phyloP scores from a whole-genome alignment of 2,329 filamentous ascomycete species.

The Mycosphaerella sp. region DNA sequence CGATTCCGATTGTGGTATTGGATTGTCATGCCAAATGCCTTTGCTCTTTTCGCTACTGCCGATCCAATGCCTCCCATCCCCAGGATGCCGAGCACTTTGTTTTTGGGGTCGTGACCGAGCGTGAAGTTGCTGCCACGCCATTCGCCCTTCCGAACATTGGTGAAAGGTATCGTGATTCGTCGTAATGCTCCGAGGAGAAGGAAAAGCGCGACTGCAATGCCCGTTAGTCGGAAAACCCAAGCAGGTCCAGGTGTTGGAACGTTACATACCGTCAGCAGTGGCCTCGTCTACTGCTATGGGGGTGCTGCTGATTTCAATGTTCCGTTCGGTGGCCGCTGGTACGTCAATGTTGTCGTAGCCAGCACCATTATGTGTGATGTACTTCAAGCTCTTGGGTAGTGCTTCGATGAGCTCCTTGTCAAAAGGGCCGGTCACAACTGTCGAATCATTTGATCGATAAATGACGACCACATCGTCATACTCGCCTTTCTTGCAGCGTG shows the following conservation, averaged over 20 bases:
- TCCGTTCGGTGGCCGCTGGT: conserved; percentile 29
- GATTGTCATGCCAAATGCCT: conserved; percentile 52
- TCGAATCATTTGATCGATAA: conserved; percentile 54
- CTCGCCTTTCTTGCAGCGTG: conserved; percentile 48
- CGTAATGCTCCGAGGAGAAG: conserved; percentile 49
- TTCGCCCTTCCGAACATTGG: conserved; percentile 41
- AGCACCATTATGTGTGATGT: conserved; percentile 42
- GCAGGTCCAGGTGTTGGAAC: not conserved
- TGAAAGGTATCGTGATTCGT: conserved; percentile 43
- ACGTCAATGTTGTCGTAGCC: conserved; percentile 36
- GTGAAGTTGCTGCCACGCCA: conserved; percentile 42
- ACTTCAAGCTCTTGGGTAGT: conserved; percentile 40
- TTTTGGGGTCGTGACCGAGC: conserved; percentile 49
- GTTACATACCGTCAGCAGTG: conserved; percentile 36
- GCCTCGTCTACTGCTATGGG: conserved; percentile 47
- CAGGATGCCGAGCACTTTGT: conserved; percentile 50
- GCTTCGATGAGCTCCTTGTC: conserved; percentile 40
- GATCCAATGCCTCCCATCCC: conserved; percentile 56
- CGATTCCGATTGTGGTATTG: conserved; percentile 52
- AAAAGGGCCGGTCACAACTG: conserved; percentile 42
- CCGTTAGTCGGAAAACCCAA: not conserved
- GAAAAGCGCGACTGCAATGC: conserved; percentile 39
- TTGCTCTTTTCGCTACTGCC: conserved; percentile 44
- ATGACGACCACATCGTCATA: conserved; percentile 52
- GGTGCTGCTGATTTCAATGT: conserved; percentile 42